A percentile compares a stretch with the other conserved stretches of the same genome.
These are phyloP conservation scores for Pythium scleroteichum DNA, from an alignment of 352 stramenopile species.

Conservation along the genomic window DNA sequence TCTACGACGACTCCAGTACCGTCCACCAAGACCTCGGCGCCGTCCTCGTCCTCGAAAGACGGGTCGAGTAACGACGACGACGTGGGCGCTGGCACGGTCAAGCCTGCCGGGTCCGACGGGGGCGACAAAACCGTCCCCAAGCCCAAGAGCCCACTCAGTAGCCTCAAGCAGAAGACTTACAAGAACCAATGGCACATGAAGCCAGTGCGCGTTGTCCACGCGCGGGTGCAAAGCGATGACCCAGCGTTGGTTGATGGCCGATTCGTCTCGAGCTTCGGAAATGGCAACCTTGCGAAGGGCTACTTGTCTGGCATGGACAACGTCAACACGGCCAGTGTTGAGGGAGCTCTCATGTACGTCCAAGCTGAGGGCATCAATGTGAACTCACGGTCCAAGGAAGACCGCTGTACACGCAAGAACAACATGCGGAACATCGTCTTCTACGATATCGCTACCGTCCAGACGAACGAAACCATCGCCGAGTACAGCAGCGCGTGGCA, in stretches of 20 bases:
- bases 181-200: slow-evolving; percentile 67
- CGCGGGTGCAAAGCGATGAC: slow-evolving; percentile 75
- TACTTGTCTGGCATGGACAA: slow-evolving; percentile 53
- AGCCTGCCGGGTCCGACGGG: neutral
- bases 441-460: slow-evolving; percentile 50
- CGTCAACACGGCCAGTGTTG: slow-evolving; percentile 44
- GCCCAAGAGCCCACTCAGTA: slow-evolving; percentile 20
- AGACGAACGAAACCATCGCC: slow-evolving; percentile 50
- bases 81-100: slow-evolving; percentile 16
- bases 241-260: slow-evolving; percentile 54
- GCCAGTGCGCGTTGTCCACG: slow-evolving; percentile 62
- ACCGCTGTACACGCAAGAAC: slow-evolving; percentile 65
- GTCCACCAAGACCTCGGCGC: neutral
- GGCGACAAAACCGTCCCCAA: neutral
- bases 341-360: slow-evolving; percentile 83
- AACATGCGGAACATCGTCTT: slow-evolving; percentile 56
- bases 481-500: slow-evolving; percentile 36
- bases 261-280: slow-evolving; percentile 68
- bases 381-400: slow-evolving; percentile 41
- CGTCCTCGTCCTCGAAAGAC: slow-evolving; percentile 2
- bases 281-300: slow-evolving; percentile 47
- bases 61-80: slow-evolving; percentile 11
- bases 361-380: slow-evolving; percentile 82
- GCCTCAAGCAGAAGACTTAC: slow-evolving; percentile 25
- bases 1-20: neutral